Base-by-base conservation (phyloP, 805 yeast genomes). In the Wickerhamomyces alni region DNA sequence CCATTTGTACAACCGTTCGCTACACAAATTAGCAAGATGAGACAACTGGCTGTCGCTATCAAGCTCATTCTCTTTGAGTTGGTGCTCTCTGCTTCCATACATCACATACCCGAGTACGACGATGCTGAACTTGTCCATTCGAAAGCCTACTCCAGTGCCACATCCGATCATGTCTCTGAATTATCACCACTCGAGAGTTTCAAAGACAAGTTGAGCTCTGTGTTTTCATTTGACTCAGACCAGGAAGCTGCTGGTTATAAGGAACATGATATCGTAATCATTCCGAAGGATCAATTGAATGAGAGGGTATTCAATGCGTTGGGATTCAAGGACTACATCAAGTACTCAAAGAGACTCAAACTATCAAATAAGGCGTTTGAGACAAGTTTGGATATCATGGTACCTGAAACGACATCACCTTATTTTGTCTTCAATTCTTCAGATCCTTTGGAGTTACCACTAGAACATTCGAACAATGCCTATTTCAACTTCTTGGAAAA, bases 391-490 rank as follows among this genome's bases (percentile, higher is more conserved):
- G 45, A 44, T 3, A 41, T 61, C 10, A 48, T 49, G 17, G 40
- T 70, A 3, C 75, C 75, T 0, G 45, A 55, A 24, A 56, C 50
- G 17, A 52, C 66, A 8, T 55, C 54, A 18, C 63, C 59, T 2
- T 47, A 67, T 31, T 68, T 71, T 45, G 30, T 71, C 12, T 68
- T 69, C 54, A 67, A 69, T 41, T 54, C 65, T 5, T 48, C 57
- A 3, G 51, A 50, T 22, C 36, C 47, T 0, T 35, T 50, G 13
- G 30, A 34, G 12, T 30, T 41, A 31, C 50, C 54, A 27, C 42
- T 40, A 33, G 28, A 39, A 16, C 39, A 39, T 31, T 30, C 49
- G 13, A 38, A 39, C 24, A 28, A 34, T 33, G 50, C 52, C 8
- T 50, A 59, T 37, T 48, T 59, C 5, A 41, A 48, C 2, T 57